Evolutionary conservation across 176 grass and related monocot genomes (phyloP), one percentile per base, ranked within the genome.

Genomic region (Carex cristatella): DNA sequence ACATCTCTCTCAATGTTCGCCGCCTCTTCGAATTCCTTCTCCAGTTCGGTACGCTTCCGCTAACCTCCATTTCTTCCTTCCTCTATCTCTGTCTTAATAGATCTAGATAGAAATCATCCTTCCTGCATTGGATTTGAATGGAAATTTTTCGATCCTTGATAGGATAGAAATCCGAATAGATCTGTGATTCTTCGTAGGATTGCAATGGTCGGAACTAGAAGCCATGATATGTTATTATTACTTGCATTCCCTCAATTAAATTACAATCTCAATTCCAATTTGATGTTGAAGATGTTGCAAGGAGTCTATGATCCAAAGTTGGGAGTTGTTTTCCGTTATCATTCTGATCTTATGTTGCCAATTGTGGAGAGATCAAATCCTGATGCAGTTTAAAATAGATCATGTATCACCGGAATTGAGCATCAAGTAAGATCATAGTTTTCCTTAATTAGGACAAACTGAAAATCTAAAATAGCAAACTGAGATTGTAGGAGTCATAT

Each of bases 11-110:
- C 89, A 97, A 97, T 86, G 91, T 97, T 31, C 89, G 92, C 7
- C 92, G 94, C 84, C 94, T 94, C 94, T 97, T 97, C 77, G 90
- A 97, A 62, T 94, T 97, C 87, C 94, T 97, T 88, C 69, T 97
- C 82, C 83, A 89, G 79, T 94, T 97, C 86, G 92, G 94, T 97
- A 64, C 11, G 7, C 57, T 19, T 69, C 31, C 61, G 19, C 23
- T 84, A 15, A 59, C 51, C 31, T 55, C 40, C 13, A 1, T 56
- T 57, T 16, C 6, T 49, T 11, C 12, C 53, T 11, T 10, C 19
- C 18, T 8, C 49, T 59, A 28, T 51, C 11, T 60, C 9, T 19
- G 13, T 33, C 55, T 15, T 2, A 6, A 13, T 79, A 77, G 73
- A 78, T 78, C 48, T 19, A 53, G 40, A 49, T 42, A 35, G 4